phyloP scores from a whole-genome alignment of 805 yeast species.

The Hyphopichia homilentoma region DNA sequence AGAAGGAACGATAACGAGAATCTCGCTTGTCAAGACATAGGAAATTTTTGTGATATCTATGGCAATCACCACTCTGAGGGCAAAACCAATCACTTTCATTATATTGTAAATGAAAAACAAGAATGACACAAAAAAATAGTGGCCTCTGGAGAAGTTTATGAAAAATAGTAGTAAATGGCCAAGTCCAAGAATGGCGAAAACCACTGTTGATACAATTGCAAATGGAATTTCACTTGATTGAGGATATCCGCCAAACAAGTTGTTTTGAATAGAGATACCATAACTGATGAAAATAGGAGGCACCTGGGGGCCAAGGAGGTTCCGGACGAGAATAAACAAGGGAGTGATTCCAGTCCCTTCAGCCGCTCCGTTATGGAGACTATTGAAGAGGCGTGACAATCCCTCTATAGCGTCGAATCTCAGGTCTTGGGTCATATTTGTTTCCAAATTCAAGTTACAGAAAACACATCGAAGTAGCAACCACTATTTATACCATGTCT shows the following conservation, averaged over 20 bases:
- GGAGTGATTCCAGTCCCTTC: slow-evolving; percentile 24
- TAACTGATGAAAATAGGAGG: slow-evolving; percentile 38
- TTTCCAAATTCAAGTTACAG: too few relatives aligned
- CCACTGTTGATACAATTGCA: slow-evolving; percentile 49
- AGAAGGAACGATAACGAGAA: slow-evolving; percentile 53
- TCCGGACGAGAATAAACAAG: slow-evolving; percentile 20
- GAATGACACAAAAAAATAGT: slow-evolving; percentile 51
- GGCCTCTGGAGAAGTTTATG: slow-evolving; percentile 51
- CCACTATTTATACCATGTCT: too few relatives aligned
- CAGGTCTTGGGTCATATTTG: slow-evolving; percentile 2
- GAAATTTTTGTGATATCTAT: slow-evolving; percentile 41
- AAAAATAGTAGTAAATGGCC: slow-evolving; percentile 47
- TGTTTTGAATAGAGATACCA: slow-evolving; percentile 38
- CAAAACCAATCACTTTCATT: slow-evolving; percentile 55
- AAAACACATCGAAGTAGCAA: too few relatives aligned
- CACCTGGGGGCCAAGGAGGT: slow-evolving; percentile 28
- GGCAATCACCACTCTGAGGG: slow-evolving; percentile 57
- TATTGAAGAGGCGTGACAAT: slow-evolving; percentile 17
- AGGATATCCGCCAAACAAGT: slow-evolving; percentile 67
- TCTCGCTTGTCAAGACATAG: slow-evolving; percentile 54
- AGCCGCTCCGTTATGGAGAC: slow-evolving; percentile 20
- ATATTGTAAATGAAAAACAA: slow-evolving; percentile 50
- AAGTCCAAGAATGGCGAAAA: slow-evolving; percentile 44
- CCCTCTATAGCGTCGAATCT: slow-evolving; percentile 19
- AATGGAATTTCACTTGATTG: slow-evolving; percentile 52